These are phyloP conservation scores for Heliosperma pusillum DNA, from an alignment of 148 eudicot genomes.

Conservation along the genomic window DNA sequence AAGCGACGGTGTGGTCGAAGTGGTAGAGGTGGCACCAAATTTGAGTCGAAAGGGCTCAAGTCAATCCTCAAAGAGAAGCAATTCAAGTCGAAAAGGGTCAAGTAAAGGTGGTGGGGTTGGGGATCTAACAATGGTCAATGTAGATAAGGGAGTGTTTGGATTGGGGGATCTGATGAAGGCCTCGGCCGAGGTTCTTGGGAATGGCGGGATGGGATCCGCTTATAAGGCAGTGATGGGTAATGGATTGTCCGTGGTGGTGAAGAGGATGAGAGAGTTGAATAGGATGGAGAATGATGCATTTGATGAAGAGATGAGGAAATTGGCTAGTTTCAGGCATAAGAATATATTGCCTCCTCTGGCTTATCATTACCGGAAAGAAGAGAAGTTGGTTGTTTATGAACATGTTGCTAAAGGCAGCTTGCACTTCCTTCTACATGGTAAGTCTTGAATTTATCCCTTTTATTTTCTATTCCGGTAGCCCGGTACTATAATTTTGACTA, in stretches of 20 bases:
- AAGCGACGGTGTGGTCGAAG: conserved; percentile 23
- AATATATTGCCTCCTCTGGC: conserved; percentile 64
- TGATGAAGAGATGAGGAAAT: conserved; percentile 43
- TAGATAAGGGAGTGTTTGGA: conserved; percentile 41
- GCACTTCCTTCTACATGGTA: conserved; percentile 60
- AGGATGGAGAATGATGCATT: conserved; percentile 43
- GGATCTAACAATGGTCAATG: conserved; percentile 48
- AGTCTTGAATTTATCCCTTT: neutral
- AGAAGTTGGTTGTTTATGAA: conserved; percentile 56
- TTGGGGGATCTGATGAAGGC: conserved; percentile 66
- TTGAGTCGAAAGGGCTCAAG: conserved; percentile 24
- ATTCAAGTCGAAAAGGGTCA: conserved; percentile 12
- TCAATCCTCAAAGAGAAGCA: conserved; percentile 26
- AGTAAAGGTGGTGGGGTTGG: conserved; percentile 18
- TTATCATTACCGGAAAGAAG: conserved; percentile 59
- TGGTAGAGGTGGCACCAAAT: conserved; percentile 22
- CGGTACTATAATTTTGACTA: neutral
- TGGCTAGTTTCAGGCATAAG: conserved; percentile 38
- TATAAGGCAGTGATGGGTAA: conserved; percentile 58
- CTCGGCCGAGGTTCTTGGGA: conserved; percentile 66
- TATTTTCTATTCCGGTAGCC: neutral
- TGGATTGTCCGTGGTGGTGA: conserved; percentile 54
- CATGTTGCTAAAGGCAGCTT: conserved; percentile 53
- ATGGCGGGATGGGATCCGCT: conserved; percentile 59
- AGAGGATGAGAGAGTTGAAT: conserved; percentile 54